Evolutionary conservation across 176 grass and related monocot genomes (phyloP).

Genomic region (Rhynchospora breviuscula): DNA sequence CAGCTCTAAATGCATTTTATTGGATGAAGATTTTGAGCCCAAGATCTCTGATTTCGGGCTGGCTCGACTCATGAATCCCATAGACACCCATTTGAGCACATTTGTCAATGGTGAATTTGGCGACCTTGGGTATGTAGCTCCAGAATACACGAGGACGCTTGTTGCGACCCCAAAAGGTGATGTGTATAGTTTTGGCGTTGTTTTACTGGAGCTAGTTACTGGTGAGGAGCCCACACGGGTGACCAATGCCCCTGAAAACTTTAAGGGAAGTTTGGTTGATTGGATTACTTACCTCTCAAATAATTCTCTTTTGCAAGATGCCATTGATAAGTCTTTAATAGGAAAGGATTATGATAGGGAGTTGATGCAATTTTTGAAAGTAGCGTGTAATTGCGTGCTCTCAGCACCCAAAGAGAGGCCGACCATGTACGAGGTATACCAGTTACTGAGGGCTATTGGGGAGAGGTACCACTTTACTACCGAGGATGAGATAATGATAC

Average conservation of each 20-base stretch:
- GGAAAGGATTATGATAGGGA: slow-evolving; percentile 72
- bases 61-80: slow-evolving; percentile 93
- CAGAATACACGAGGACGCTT: slow-evolving; percentile 72
- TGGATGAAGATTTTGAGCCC: slow-evolving; percentile 71
- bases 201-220: slow-evolving; percentile 84
- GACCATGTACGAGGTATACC: slow-evolving; percentile 89
- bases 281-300: slow-evolving; percentile 98
- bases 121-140: slow-evolving; percentile 86
- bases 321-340: slow-evolving; percentile 70
- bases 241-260: slow-evolving; percentile 69
- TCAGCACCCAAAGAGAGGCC: slow-evolving; percentile 74
- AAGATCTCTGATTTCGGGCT: slow-evolving; percentile 97
- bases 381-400: slow-evolving; percentile 71
- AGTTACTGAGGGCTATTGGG: slow-evolving; percentile 71
- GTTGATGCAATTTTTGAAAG: slow-evolving; percentile 83
- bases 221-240: slow-evolving; percentile 61
- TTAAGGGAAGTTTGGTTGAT: slow-evolving; percentile 88
- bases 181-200: slow-evolving; percentile 80
- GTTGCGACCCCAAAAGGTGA: slow-evolving; percentile 91
- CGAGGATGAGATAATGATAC: slow-evolving; percentile 56
- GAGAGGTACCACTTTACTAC: slow-evolving; percentile 79
- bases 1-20: slow-evolving; percentile 90
- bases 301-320: slow-evolving; percentile 76
- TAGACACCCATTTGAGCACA: slow-evolving; percentile 91
- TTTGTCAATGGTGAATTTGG: slow-evolving; percentile 91